Conservation (phyloP, 1,284 basidiomycete species). For the Rhodofomes roseus region DNA sequence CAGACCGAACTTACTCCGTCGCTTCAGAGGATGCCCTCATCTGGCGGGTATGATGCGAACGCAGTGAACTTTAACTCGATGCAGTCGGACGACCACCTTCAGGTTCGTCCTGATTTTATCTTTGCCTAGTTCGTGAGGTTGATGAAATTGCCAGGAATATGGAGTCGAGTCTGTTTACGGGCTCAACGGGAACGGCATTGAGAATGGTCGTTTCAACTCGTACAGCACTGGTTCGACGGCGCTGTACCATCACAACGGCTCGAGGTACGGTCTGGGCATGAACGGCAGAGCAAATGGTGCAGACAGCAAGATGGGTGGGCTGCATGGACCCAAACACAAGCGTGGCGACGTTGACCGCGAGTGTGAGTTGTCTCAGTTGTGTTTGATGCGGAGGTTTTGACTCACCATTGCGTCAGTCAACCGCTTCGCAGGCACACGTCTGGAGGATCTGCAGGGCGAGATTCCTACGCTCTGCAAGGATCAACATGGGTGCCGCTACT, state of each 20-base stretch:
- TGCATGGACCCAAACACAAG: slow-evolving; percentile 91
- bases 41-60: slow-evolving; percentile 50
- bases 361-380: slow-evolving; percentile 41
- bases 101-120: slow-evolving; percentile 34
- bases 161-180: slow-evolving; percentile 35
- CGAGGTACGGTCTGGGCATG: slow-evolving; percentile 70
- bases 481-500: slow-evolving; percentile 97
- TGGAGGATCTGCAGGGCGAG: slow-evolving; percentile 95
- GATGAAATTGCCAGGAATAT: slow-evolving; percentile 31
- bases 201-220: slow-evolving; percentile 52
- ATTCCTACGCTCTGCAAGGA: slow-evolving; percentile 95
- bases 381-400: slow-evolving; percentile 1
- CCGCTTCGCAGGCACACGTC: slow-evolving; percentile 89
- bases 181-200: slow-evolving; percentile 49
- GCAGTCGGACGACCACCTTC: slow-evolving; percentile 45
- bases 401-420: slow-evolving; percentile 61
- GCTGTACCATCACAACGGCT: slow-evolving; percentile 74
- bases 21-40: slow-evolving; percentile 58
- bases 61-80: slow-evolving; percentile 51
- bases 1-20: slow-evolving; percentile 63
- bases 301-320: slow-evolving; percentile 80
- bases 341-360: slow-evolving; percentile 90
- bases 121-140: slow-evolving; percentile 7
- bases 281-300: slow-evolving; percentile 43
- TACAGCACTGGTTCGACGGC: slow-evolving; percentile 77